Evolutionary conservation across 169 alveolate genomes (phyloP), one percentile per base, ranked within the genome.

Genomic region (Plasmodium malariae): DNA sequence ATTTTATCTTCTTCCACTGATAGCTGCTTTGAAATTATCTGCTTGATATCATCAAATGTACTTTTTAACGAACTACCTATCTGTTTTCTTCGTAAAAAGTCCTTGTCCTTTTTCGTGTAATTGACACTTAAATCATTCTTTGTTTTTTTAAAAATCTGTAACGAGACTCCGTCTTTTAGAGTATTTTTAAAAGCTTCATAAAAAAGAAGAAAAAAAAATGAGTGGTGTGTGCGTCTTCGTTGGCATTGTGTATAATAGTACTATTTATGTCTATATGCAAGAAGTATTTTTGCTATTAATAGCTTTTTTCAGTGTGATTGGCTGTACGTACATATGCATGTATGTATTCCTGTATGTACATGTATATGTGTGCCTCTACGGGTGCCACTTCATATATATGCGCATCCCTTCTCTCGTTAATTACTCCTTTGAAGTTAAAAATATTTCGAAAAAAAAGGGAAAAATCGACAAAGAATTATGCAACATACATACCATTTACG

Each of bases 1-100:
- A 80, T 80, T 65, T 80, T 80, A 34, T 80, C 90, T n/a, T 80
- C 90, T 32, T 80, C 90, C 26, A 80, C 90, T 14, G 90, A 80
- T 17, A 80, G 40, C n/a, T 80, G 90, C 59, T 80, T 80, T 11
- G 90, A 63, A 45, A 65, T 80, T 4, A 80, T 40, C 32, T 67
- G 17, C 28, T 80, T 80, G n/a, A 80, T 24, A 9, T 80, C 90
- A 37, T 80, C 83, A 24, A 45, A 63, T 24, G 83, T 65, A 40
- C 83, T 51, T 32, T 70, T 69, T 30, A 80, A 57, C 14, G 74
- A 80, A n/a, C 7, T 65, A 24, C n/a, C 1, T 32, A 32, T 17
- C 3, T 57, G 55, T 49, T 28, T 45, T 65, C 9, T 80, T 6
- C 21, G 11, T 21, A n/a, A 26, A 40, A 43, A 14, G 26, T 43